phyloP scores from a whole-genome alignment of 192 early-diverging fungal species.

The Podila verticillata region DNA sequence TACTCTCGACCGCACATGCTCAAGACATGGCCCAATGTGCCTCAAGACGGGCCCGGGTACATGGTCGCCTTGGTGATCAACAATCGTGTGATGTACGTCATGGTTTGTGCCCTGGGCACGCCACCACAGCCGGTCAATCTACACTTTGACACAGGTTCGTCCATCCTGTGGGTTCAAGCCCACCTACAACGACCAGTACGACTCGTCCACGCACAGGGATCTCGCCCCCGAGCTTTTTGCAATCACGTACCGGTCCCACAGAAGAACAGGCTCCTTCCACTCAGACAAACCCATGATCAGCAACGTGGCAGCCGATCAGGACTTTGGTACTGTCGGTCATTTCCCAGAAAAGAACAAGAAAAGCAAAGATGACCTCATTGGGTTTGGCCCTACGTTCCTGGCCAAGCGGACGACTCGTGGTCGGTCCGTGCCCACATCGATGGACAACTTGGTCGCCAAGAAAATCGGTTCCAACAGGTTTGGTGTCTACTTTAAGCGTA shows the following conservation, averaged over 20 bases:
- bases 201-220: conserved; percentile 5
- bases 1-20: background rate
- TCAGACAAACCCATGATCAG: conserved; percentile 19
- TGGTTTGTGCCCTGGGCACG: conserved; percentile 17
- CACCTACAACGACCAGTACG: conserved; percentile 17
- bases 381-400: background rate
- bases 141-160: conserved; percentile 44
- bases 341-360: too few relatives aligned
- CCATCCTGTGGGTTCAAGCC: conserved; percentile 35
- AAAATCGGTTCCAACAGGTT: conserved; percentile 9
- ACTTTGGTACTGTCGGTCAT: conserved; percentile 10
- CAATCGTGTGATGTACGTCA: conserved; percentile 18
- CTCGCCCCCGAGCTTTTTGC: conserved; percentile 10
- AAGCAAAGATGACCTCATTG: conserved; percentile 14
- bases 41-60: background rate
- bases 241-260: conserved; percentile 23
- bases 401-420: background rate
- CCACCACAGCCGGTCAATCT: conserved; percentile 24
- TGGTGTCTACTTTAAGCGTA: conserved; percentile 31
- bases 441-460: conserved; percentile 14
- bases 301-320: background rate
- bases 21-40: background rate
- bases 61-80: conserved; percentile 15
- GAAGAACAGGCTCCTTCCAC: conserved; percentile 21
- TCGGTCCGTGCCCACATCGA: conserved; percentile 12